These are phyloP conservation scores for Raffaelea deltoideospora DNA, from an alignment of 2,329 filamentous ascomycete genomes.

Conservation along the genomic window DNA sequence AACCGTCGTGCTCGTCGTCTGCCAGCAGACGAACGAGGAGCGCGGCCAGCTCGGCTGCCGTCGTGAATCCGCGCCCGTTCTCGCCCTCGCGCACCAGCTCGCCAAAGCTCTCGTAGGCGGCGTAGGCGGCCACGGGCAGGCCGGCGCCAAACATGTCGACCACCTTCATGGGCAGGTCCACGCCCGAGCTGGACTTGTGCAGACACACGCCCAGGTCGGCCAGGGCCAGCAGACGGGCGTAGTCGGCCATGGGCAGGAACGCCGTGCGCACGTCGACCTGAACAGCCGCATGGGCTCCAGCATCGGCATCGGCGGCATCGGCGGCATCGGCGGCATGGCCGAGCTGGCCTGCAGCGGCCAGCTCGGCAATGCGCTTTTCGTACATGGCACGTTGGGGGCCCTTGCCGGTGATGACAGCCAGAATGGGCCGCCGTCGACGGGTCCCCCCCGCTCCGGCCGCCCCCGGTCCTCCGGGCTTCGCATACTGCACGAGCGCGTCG, in stretches of 20 bases:
- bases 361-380: slow-evolving; percentile 43
- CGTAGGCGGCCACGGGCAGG: slow-evolving; percentile 78
- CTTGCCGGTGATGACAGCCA: slow-evolving; percentile 89
- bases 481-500: slow-evolving; percentile 61
- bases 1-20: slow-evolving; percentile 10
- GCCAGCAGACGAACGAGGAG: slow-evolving; percentile 29
- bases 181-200: slow-evolving; percentile 85
- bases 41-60: slow-evolving; percentile 45
- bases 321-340: too few species aligned
- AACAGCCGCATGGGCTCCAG: too few species aligned
- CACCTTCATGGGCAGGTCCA: slow-evolving; percentile 97
- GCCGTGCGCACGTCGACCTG: slow-evolving; percentile 63
- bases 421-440: slow-evolving; percentile 53
- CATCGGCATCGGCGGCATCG: too few species aligned
- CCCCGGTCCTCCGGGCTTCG: slow-evolving; percentile 6
- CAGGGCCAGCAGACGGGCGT: slow-evolving; percentile 67
- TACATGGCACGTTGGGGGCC: slow-evolving; percentile 74
- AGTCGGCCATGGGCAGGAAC: slow-evolving; percentile 74
- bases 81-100: slow-evolving; percentile 80
- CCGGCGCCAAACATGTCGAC: slow-evolving; percentile 98
- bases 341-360: slow-evolving; percentile 49
- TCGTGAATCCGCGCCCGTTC: slow-evolving; percentile 78
- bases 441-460: neutral
- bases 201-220: slow-evolving; percentile 84
- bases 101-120: slow-evolving; percentile 70